phyloP scores from a whole-genome alignment of 2,329 filamentous ascomycete genomes.

The Clonostachys byssicola region DNA sequence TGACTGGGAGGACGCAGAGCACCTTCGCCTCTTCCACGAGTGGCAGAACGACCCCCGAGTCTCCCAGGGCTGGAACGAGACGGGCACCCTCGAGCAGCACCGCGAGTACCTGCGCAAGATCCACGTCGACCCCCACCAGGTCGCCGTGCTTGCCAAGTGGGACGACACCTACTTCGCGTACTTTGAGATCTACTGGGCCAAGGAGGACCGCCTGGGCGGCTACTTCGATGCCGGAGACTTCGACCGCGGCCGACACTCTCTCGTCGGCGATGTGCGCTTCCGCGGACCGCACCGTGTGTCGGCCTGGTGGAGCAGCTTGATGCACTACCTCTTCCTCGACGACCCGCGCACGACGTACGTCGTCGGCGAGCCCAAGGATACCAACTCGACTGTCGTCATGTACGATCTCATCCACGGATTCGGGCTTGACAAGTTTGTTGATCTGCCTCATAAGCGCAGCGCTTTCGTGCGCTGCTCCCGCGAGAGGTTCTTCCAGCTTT shows the following conservation, averaged over 20 bases:
- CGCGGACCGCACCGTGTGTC: slow-evolving; percentile 56
- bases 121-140: slow-evolving; percentile 67
- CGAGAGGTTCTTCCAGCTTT: slow-evolving; percentile 67
- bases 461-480: slow-evolving; percentile 61
- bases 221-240: slow-evolving; percentile 53
- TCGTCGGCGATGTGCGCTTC: slow-evolving; percentile 55
- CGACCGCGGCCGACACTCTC: slow-evolving; percentile 54
- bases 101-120: slow-evolving; percentile 65
- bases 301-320: slow-evolving; percentile 58
- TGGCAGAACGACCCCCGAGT: slow-evolving; percentile 86
- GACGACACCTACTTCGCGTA: slow-evolving; percentile 70
- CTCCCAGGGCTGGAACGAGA: slow-evolving; percentile 76
- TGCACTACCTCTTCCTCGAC: slow-evolving; percentile 60
- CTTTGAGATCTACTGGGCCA: slow-evolving; percentile 76
- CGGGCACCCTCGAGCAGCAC: slow-evolving; percentile 71
- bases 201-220: slow-evolving; percentile 52
- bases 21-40: slow-evolving; percentile 67
- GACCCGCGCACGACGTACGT: slow-evolving; percentile 52
- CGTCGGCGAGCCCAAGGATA: slow-evolving; percentile 69
- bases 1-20: slow-evolving; percentile 59
- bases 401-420: slow-evolving; percentile 75
- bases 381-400: slow-evolving; percentile 64
- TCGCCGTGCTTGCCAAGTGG: slow-evolving; percentile 67
- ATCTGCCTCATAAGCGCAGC: slow-evolving; percentile 68
- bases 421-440: slow-evolving; percentile 67